Evolutionary conservation across 2,329 filamentous ascomycete genomes (phyloP), one percentile per base, ranked within the genome.

Genomic region (Laburnicola sp.): DNA sequence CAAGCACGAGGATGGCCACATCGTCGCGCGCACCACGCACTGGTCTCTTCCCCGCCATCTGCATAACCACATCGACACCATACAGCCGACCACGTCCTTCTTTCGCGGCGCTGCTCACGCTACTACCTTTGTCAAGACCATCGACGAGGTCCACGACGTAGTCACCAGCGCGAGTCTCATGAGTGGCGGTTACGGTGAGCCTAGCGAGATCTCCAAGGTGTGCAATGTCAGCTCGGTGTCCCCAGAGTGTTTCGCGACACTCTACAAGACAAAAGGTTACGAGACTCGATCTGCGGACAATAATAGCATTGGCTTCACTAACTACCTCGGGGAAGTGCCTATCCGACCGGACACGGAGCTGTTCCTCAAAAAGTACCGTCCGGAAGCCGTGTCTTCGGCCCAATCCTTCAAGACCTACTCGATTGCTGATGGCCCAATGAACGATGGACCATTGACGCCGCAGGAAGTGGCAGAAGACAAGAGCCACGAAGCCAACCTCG

Each of bases 401-500:
- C 73, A 78, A 11, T 80, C 79, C 45, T 88, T 89, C 69, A 79
- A 77, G 4, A 77, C 82, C 3, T 74, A 79, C 21, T 75, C 78
- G 9, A 81, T 88, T 51, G 82, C 83, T 50, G 78, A 78, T 9
- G 85, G 83, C 0, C 60, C 77, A 4, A 77, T 58, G 71, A 78
- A 75, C 36, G 76, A 81, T 46, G 69, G 74, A 3, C 63, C 71
- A 2, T 61, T 76, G 47, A 73, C 67, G 6, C 57, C 60, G 1
- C 60, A 64, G 2, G 65, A 74, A 46, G 57, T 69, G 27, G 57
- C 40, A 2, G 44, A 57, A 0, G 61, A 59, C 2, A 69, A 70
- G 75, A 58, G 79, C 75, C 51, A 62, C 4, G 86, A 89, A 67
- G 86, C 83, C 16, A 86, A 85, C 54, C 75, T 88, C 9, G 85